Conservation (phyloP, 306 rosid species). For the Carpinus viminea region DNA sequence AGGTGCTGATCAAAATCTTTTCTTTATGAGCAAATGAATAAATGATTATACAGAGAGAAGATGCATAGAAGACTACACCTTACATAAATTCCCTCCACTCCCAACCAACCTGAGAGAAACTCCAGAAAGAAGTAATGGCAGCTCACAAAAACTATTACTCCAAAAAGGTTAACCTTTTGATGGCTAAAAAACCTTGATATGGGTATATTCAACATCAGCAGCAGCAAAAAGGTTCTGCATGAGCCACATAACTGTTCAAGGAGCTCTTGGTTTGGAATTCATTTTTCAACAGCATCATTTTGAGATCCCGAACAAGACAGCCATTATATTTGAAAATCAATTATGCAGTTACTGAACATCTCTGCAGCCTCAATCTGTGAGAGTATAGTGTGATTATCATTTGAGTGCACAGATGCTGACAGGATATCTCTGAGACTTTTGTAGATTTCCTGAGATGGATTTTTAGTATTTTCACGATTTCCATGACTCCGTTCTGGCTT, state of each 20-base stretch:
- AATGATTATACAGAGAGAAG: background rate
- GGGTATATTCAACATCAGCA: background rate
- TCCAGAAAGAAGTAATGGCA: background rate
- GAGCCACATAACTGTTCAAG: background rate
- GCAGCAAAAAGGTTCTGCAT: background rate
- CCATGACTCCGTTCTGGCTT: slow-evolving; percentile 30
- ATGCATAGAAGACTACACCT: background rate
- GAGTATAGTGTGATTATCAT: slow-evolving; percentile 32
- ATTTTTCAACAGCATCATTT: slow-evolving; percentile 11
- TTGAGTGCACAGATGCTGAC: slow-evolving; percentile 38
- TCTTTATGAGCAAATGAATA: background rate
- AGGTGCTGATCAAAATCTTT: background rate
- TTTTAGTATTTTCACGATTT: slow-evolving; percentile 24
- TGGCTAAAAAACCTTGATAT: background rate
- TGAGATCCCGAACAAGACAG: slow-evolving; percentile 5
- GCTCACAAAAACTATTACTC: background rate
- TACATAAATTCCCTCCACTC: background rate
- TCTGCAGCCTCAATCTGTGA: slow-evolving; percentile 59
- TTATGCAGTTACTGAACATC: slow-evolving; percentile 52
- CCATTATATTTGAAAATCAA: slow-evolving; percentile 67
- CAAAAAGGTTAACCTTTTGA: background rate
- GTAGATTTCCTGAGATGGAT: slow-evolving; percentile 42
- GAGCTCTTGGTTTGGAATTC: background rate
- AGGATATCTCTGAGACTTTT: slow-evolving; percentile 46
- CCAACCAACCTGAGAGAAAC: background rate